Evolutionary conservation across 2,329 filamentous ascomycete genomes (phyloP), one percentile per base, ranked within the genome.

Genomic region (Botrytis cinerea): DNA sequence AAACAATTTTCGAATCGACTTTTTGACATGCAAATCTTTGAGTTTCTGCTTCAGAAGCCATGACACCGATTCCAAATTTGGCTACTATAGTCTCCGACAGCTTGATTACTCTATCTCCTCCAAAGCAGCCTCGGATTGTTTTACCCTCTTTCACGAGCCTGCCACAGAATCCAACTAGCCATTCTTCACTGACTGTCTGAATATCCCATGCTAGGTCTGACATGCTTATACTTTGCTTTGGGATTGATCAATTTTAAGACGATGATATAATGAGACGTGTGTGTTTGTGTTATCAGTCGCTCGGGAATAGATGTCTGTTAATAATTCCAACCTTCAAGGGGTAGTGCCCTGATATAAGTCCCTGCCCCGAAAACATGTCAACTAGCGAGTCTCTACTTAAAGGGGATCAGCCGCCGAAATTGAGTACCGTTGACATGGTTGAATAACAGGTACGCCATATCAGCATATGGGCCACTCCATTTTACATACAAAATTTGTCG

Each of bases 21-120:
- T 75, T 76, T 67, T 73, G 72, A 66, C 75, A 73, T 7, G 77
- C 76, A 38, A 76, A 75, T 64, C 76, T 72, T 16, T 78, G 76
- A n/a, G 76, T 79, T 22, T 72, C 74, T 61, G 75, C 75, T 69
- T 79, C 75, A 32, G 71, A 74, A 28, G 73, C 70, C 46, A 59
- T 77, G n/a, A 79, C 70, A 9, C 71, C 73, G 28, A 72, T 54
- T 46, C 78, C 77, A 59, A 70, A 75, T 74, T 79, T 78, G 63
- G 75, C 76, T 7, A 72, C 73, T 48, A 78, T 74, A 25, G 48
- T 73, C 46, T 74, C 48, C 14, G 76, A 76, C 3, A 60, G 59
- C 5, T 12, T 60, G 32, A 38, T 32, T 18, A 60, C 59, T 38
- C 32, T 60, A 38, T 60, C 59, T 20, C 59, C 59, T 60, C 59